Evolutionary conservation across 495 filamentous ascomycete species (phyloP), one percentile per base, ranked within the genome.

Genomic region (Penicillium nucicola): DNA sequence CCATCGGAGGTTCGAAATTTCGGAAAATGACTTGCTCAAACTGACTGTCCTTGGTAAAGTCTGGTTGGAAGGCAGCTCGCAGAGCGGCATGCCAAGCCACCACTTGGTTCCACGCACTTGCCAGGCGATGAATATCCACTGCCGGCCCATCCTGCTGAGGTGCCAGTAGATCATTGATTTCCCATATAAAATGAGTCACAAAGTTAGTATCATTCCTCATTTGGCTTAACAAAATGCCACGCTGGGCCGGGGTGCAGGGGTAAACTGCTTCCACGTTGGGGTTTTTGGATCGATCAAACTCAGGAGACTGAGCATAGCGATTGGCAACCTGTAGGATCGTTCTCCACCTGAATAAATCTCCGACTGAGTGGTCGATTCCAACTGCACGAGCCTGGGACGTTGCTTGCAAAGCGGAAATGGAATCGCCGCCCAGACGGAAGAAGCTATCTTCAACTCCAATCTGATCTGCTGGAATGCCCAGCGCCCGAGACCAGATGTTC

Each of bases 401-500:
- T 2, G 58, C 31, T 35, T 52, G 52, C 55, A 71, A 64, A 11
- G 68, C 66, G 7, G 48, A 36, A 17, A 71, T 55, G 4, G 68
- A 71, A 37, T 69, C 60, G 5, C 68, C 68, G 10, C 68, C 68
- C 19, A 64, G 44, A 15, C 45, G 19, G 33, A 71, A 57, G 51
- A 71, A 66, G 39, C 53, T 55, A 41, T 64, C 51, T 9, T 64
- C 50, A 1, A 41, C 30, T 4, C 43, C 49, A 31, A 74, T 64
- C 1, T 55, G 22, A 0, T 52, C 51, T 1, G 53, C 35, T 3
- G 54, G 20, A 1, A 72, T 55, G 1, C 60, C 62, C 2, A 78
- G 45, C 2, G 66, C 56, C 1, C 48, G 13, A 13, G 58, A 8
- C 72, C 70, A 76, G 17, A 74, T 53, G 0, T 46, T 20, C 35